A percentile compares a stretch with the other conserved stretches of the same genome.
Evolutionary conservation across 768 basidiomycete genomes (phyloP).

Genomic region (Stropharia rugosoannulata): DNA sequence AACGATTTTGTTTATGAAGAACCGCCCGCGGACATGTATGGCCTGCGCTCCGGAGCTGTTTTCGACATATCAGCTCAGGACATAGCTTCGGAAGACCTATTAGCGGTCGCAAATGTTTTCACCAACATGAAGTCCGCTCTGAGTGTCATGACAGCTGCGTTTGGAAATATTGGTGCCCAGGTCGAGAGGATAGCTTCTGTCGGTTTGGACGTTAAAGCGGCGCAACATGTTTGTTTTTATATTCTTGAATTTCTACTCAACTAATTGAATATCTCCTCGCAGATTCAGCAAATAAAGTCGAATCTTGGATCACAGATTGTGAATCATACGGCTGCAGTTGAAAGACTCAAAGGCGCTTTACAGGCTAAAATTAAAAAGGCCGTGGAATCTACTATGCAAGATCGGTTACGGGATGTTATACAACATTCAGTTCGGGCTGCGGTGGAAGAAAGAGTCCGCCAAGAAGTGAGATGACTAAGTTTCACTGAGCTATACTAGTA

Average conservation of each 20-base stretch:
- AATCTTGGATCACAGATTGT: slow-evolving; percentile 38
- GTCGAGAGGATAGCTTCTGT: slow-evolving; percentile 41
- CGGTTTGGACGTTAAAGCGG: slow-evolving; percentile 42
- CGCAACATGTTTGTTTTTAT: slow-evolving; percentile 39
- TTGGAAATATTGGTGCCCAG: slow-evolving; percentile 47
- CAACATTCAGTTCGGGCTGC: slow-evolving; percentile 28
- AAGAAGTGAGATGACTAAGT: slow-evolving; percentile 34
- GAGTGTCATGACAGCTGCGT: slow-evolving; percentile 35
- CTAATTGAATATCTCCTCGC: slow-evolving; percentile 3
- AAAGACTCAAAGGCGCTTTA: slow-evolving; percentile 31
- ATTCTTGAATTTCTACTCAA: neutral
- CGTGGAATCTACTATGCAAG: slow-evolving; percentile 38
- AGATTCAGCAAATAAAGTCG: slow-evolving; percentile 40
- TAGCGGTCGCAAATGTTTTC: slow-evolving; percentile 44
- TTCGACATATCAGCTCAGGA: slow-evolving; percentile 16
- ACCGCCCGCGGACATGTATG: neutral
- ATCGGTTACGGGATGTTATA: slow-evolving; percentile 33
- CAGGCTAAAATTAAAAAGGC: slow-evolving; percentile 39
- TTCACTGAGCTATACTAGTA: neutral
- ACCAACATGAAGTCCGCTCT: slow-evolving; percentile 45
- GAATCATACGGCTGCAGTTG: slow-evolving; percentile 37
- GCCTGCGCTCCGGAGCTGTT: neutral
- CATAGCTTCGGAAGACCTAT: slow-evolving; percentile 34
- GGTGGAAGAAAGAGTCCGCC: slow-evolving; percentile 40
- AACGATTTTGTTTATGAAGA: neutral